These are phyloP conservation scores for Eucalyptus urophylla DNA, from an alignment of 345 rosid genomes.

Conservation along the genomic window DNA sequence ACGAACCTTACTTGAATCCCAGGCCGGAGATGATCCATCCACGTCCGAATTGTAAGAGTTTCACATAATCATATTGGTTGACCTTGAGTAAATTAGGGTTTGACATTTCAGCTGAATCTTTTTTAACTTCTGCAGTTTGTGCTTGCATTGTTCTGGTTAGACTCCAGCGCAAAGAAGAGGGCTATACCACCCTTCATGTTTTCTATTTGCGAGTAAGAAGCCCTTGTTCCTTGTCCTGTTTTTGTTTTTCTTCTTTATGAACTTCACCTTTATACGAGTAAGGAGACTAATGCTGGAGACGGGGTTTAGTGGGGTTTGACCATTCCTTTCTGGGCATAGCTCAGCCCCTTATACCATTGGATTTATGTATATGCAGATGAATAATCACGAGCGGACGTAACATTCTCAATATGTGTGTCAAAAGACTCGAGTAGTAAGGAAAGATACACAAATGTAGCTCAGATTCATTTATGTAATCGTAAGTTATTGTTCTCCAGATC, in stretches of 20 bases:
- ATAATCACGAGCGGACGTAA: not conserved
- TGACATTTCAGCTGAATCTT: not conserved
- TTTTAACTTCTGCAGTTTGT: not conserved
- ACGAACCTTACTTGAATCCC: not conserved
- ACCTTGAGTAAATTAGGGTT: not conserved
- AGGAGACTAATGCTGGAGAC: not conserved
- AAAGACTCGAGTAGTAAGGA: not conserved
- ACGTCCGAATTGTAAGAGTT: not conserved
- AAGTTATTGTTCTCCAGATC: not conserved
- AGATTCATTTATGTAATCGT: not conserved
- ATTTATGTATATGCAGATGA: not conserved
- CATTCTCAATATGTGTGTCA: not conserved
- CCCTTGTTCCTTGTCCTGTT: not conserved
- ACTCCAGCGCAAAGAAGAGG: not conserved
- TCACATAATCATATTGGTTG: not conserved
- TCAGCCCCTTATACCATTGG: not conserved
- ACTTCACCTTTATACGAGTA: not conserved
- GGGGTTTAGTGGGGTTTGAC: not conserved
- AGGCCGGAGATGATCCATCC: not conserved
- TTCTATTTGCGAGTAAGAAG: not conserved
- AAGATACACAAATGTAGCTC: not conserved
- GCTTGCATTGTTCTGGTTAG: not conserved
- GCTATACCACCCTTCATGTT: not conserved
- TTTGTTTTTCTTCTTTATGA: not conserved
- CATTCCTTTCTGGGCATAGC: not conserved